phyloP scores from a whole-genome alignment of 257 asterid genomes.

The Solanum lycopersicoides region DNA sequence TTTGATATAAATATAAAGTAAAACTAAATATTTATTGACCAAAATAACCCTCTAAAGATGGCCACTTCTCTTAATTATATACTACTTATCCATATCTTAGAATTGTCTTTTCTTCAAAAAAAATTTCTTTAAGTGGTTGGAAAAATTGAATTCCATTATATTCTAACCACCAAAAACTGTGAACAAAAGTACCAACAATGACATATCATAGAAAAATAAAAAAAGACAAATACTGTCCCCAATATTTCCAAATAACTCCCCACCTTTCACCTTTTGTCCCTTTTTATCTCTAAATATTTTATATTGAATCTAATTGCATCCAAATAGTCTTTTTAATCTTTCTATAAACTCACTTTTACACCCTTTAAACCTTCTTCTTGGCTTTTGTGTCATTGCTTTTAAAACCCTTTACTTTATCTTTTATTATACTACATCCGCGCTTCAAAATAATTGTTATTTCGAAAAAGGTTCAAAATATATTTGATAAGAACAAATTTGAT shows the following conservation, averaged over 20 bases:
- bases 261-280: neutral
- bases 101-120: neutral
- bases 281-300: neutral
- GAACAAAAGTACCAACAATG: neutral
- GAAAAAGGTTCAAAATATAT: neutral
- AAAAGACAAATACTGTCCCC: neutral
- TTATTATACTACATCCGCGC: neutral
- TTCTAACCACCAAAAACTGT: neutral
- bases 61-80: neutral
- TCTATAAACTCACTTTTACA: neutral
- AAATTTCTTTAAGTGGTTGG: neutral
- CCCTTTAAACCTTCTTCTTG: neutral
- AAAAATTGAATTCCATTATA: neutral
- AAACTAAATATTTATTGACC: neutral
- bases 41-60: neutral
- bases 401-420: neutral
- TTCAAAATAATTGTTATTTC: neutral
- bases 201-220: neutral
- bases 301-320: neutral
- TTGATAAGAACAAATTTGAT: neutral
- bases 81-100: neutral
- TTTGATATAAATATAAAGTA: neutral
- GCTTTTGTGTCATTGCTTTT: neutral
- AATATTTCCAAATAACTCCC: neutral
- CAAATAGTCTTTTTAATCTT: neutral